phyloP scores from a whole-genome alignment of 176 grass and related monocot genomes.

The bread wheat (Triticum aestivum) region DNA sequence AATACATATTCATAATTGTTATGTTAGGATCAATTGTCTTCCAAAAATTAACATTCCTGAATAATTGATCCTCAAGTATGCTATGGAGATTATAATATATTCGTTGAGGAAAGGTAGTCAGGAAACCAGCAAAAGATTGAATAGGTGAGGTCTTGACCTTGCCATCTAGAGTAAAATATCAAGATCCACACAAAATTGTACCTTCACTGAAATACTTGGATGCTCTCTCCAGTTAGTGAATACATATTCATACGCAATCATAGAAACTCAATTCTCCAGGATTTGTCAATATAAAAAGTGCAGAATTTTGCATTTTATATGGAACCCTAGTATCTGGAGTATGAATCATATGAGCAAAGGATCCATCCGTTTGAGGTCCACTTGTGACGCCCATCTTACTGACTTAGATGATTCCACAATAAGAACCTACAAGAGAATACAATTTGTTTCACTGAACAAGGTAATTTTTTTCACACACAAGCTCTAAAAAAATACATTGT shows the following conservation, averaged over 20 bases:
- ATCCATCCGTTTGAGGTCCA: slow-evolving; percentile 76
- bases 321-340: slow-evolving; percentile 43
- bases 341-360: slow-evolving; percentile 98
- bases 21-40: slow-evolving; percentile 75
- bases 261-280: slow-evolving; percentile 87
- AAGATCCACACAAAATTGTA: slow-evolving; percentile 28
- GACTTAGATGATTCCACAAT: slow-evolving; percentile 61
- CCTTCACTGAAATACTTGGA: slow-evolving; percentile 69
- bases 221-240: slow-evolving; percentile 39
- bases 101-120: too few species aligned
- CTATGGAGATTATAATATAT: too few species aligned
- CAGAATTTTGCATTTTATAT: slow-evolving; percentile 42
- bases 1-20: slow-evolving; percentile 60
- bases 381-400: slow-evolving; percentile 35
- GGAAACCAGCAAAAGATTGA: too few species aligned
- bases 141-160: too few species aligned
- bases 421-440: slow-evolving; percentile 63
- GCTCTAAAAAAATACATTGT: not conserved
- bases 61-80: too few species aligned
- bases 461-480: not conserved
- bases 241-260: slow-evolving; percentile 60
- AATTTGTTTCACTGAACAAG: slow-evolving; percentile 10
- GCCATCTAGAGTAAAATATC: slow-evolving; percentile 1
- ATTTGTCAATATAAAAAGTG: slow-evolving; percentile 87
- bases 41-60: slow-evolving; percentile 26